Conservation (phyloP, 495 filamentous ascomycete species). For the Aspergillus biplanus region DNA sequence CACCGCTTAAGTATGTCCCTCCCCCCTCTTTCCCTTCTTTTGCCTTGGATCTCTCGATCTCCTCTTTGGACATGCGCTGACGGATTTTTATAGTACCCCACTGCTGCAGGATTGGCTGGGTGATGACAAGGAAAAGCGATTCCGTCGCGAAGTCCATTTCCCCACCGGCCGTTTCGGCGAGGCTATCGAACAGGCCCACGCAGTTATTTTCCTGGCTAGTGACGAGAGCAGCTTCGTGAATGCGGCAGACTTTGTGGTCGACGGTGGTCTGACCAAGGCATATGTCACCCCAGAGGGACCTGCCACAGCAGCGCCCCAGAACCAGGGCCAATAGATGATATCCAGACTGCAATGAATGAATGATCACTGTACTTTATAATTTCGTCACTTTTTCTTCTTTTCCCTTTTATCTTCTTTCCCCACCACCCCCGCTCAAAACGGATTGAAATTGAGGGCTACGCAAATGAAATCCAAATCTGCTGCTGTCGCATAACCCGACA, state of each 20-base stretch:
- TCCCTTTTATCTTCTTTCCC: not conserved
- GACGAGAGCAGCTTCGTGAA: conserved; percentile 96
- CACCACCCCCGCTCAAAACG: too few relatives aligned
- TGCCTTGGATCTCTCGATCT: not conserved
- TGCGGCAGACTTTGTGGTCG: conserved; percentile 91
- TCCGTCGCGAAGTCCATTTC: conserved; percentile 91
- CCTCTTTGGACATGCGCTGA: conserved; percentile 8
- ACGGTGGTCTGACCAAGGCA: conserved; percentile 94
- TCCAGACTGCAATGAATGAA: conserved; percentile 17
- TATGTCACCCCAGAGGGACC: conserved; percentile 92
- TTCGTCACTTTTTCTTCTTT: not conserved
- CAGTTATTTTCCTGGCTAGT: conserved; percentile 89
- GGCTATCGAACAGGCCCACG: conserved; percentile 92
- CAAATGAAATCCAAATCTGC: conserved; percentile 48
- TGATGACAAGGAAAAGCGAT: conserved; percentile 81
- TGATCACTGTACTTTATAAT: conserved; percentile 4
- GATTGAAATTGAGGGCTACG: conserved; percentile 22
- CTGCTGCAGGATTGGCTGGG: conserved; percentile 97
- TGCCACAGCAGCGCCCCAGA: conserved; percentile 68
- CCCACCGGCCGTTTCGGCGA: conserved; percentile 94
- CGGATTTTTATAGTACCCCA: conserved; percentile 52
- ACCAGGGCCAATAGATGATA: conserved; percentile 48
- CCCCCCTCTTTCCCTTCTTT: not conserved
- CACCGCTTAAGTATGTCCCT: conserved; percentile 75
- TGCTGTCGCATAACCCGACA: conserved; percentile 43